Base-by-base conservation (phyloP, 2,329 filamentous ascomycete species). In the Colletotrichum kahawae region DNA sequence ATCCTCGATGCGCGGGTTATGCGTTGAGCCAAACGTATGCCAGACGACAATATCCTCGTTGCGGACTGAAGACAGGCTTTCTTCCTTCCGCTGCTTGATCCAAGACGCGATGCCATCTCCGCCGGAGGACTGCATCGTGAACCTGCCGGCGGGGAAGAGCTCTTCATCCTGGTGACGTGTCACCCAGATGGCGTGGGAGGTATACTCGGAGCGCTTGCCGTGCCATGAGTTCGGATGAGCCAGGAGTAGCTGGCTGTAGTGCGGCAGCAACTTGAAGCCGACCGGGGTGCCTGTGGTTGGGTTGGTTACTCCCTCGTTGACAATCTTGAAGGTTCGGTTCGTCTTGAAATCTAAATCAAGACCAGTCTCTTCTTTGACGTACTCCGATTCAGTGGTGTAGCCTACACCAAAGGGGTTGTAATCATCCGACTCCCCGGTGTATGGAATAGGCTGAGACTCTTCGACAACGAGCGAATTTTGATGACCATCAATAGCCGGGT, bases 1-100 rank as follows among this genome's bases (percentile, higher is more conserved):
- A 79, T 94, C 92, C 78, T 94, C 92, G 13, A 90, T 87, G 1
- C 92, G 85, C 0, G 92, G 91, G 29, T 92, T 90, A 77, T 94
- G 92, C 38, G 92, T 93, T 31, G 92, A 89, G 21, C 92, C 86
- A 78, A 88, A 88, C 4, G 90, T 88, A 21, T 91, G 87, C 89
- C 89, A 92, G 6, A 92, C 82, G 2, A 92, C 89, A 54, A 91
- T 86, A 56, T 91, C 88, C 24, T 87, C 83, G 74, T 92, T 77
- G 64, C 83, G 77, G 83, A 81, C 88, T 78, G 33, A 87, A 78
- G 36, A 87, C 83, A 65, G 7, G 84, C 80, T 60, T 89, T 84
- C 34, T 87, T 82, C 78, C 80, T 3, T 82, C 78, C 51, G 79
- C 81, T 64, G 79, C 78, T 75, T 81, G 82, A 82, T 88, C 83